Base-by-base conservation (phyloP, 345 rosid genomes). In the Barbarea vulgaris region DNA sequence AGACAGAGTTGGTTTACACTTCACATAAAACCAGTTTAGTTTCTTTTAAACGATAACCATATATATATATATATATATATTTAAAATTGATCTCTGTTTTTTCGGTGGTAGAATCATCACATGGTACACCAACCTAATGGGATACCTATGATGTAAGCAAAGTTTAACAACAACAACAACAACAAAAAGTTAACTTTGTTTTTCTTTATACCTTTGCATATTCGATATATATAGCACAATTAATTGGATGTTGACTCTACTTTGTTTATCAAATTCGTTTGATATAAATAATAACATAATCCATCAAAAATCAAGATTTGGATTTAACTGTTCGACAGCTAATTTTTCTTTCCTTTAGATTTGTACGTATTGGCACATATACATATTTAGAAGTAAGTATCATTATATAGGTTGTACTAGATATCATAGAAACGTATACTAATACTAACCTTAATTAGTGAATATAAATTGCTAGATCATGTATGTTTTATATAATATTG, bases 141-240 rank as follows among this genome's bases (percentile, higher is more conserved):
- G 76, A 70, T 70, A 70, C 68, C 73, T 50, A 65, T 77, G 73
- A 77, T 64, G 77, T 77, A 70, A 77, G 63, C 76, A 41, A 70
- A 70, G 48, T 50, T 64, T 71, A 70, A 63, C 78, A 67, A 27
- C 12, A 28, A 22, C 13, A 44, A 39, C 77, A 67, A 25, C 8
- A 28, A 21, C 13, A 44, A 41, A 44, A n/a, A 44, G 48, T 19
- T 31, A 42, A 31, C 64, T 60, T 66, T 72, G 50, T 65, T 34
- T 36, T 47, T 54, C 46, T 67, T 51, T 69, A 60, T 27, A 75
- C 56, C 69, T 75, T 68, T 63, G 15, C 50, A 6, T 61, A 44
- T 46, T 69, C 17, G 27, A 57, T 52, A 17, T 46, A 8, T 24
- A 51, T 18, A 41, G 41, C 25, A n/a, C 57, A 63, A 57, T 65